A percentile compares a stretch with the other conserved stretches of the same genome.
Evolutionary conservation across 331 rosid genomes (phyloP).

Genomic region (Quercus tomentella): DNA sequence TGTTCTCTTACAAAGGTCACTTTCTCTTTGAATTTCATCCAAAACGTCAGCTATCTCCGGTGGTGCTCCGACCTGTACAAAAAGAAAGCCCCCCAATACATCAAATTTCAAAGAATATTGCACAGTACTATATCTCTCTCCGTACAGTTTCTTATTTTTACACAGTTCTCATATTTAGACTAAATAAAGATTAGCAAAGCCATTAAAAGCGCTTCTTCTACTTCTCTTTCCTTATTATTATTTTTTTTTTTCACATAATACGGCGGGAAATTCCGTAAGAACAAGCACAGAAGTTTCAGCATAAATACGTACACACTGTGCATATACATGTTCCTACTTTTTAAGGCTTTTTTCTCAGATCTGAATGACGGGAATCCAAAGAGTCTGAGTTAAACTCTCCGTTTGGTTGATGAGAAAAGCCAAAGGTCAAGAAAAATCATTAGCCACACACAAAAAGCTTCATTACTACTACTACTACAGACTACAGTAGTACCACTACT

Average conservation of each 20-base stretch:
- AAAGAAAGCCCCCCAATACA: neutral
- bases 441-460: neutral
- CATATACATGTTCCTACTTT: too few relatives aligned
- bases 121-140: neutral
- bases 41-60: slow-evolving; percentile 44
- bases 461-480: neutral
- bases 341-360: neutral
- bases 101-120: neutral
- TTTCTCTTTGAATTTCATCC: slow-evolving; percentile 42
- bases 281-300: neutral
- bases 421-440: neutral
- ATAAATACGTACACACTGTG: too few relatives aligned
- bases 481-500: too few relatives aligned
- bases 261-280: neutral
- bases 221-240: too few relatives aligned
- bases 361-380: neutral
- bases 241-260: neutral
- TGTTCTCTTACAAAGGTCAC: slow-evolving; percentile 20
- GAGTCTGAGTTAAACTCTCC: neutral
- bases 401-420: neutral
- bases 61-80: slow-evolving; percentile 67
- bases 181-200: neutral
- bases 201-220: neutral
- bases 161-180: too few relatives aligned
- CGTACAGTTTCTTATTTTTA: neutral